Evolutionary conservation across 176 grass and related monocot genomes (phyloP).

Genomic region (Oryza australiensis): DNA sequence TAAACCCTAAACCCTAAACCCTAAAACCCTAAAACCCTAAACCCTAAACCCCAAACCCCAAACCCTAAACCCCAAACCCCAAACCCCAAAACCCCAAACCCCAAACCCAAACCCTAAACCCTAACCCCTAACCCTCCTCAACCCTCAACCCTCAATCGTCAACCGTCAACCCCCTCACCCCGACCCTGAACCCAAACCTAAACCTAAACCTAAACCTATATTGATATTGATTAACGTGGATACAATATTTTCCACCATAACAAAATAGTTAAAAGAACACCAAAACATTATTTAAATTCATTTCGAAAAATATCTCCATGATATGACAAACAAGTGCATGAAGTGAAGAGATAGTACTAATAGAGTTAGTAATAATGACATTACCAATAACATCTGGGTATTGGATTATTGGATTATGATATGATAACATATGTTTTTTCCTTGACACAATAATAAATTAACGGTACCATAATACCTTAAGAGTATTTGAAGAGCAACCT

Average conservation of each 20-base stretch:
- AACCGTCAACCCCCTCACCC: constrained; percentile 23
- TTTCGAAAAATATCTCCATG: too few relatives aligned
- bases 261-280: too few relatives aligned
- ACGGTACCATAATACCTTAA: constrained; percentile 56
- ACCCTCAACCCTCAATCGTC: constrained; percentile 24
- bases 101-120: constrained; percentile 23
- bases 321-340: constrained; percentile 23
- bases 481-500: constrained; percentile 46
- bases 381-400: background rate
- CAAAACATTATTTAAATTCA: too few relatives aligned
- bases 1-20: constrained; percentile 26
- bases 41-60: constrained; percentile 20
- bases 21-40: constrained; percentile 37
- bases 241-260: too few relatives aligned
- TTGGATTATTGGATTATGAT: constrained; percentile 1
- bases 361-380: background rate
- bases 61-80: constrained; percentile 24
- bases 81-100: constrained; percentile 16
- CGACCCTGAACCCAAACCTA: constrained; percentile 21
- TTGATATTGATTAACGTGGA: too few relatives aligned
- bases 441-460: constrained; percentile 18
- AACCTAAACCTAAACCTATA: background rate
- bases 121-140: constrained; percentile 2
- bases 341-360: background rate
- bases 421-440: background rate